Percentiles rank a stretch among this genome's conserved stretches.
phyloP scores from a whole-genome alignment of 2,329 filamentous ascomycete genomes.

The Phoma sp. region DNA sequence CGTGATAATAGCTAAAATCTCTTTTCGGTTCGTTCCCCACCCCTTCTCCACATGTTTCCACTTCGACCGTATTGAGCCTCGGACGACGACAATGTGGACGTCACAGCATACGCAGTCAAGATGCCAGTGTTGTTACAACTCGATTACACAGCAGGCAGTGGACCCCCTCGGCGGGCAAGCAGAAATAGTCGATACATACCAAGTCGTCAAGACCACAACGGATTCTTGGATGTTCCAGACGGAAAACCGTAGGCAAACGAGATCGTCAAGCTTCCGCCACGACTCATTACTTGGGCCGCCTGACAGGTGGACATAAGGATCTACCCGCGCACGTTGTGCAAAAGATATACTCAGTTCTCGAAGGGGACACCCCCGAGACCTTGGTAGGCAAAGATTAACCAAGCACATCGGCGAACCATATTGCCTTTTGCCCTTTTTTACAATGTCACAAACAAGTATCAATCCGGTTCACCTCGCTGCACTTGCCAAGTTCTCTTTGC shows the following conservation, averaged over 20 bases:
- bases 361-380: no score
- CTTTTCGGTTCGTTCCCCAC: slow-evolving; percentile 6
- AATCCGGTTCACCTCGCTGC: no score
- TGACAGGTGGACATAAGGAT: background rate
- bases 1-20: slow-evolving; percentile 8
- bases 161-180: background rate
- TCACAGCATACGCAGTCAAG: slow-evolving; percentile 12
- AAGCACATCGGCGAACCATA: no score
- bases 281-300: slow-evolving; percentile 1
- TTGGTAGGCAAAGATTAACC: no score
- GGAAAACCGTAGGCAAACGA: background rate
- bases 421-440: no score
- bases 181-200: no score
- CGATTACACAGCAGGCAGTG: background rate
- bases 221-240: no score
- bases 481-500: no score
- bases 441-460: no score
- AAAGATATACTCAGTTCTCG: background rate
- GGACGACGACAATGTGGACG: slow-evolving; percentile 8
- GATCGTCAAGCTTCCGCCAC: background rate
- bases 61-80: slow-evolving; percentile 5
- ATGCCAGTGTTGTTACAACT: background rate
- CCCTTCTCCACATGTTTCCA: slow-evolving; percentile 10
- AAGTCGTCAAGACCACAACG: no score
- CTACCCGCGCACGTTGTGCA: background rate